Percentiles rank a stretch among this genome's conserved stretches.
Conservation (phyloP, 495 filamentous ascomycete species). For the Neurospora sp. region DNA sequence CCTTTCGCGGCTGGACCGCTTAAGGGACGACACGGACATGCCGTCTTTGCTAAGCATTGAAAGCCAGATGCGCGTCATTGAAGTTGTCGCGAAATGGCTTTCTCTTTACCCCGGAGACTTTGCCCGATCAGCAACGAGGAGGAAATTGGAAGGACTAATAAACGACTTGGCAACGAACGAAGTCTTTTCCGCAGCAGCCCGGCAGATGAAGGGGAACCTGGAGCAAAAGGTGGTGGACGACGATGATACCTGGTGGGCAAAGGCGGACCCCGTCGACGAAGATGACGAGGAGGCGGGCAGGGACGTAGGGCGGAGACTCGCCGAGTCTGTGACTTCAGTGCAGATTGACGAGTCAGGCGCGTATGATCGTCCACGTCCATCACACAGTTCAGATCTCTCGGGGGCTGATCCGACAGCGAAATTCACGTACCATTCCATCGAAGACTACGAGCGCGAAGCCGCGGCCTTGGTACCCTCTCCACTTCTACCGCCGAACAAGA, state of each 20-base stretch:
- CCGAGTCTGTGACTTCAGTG: constrained; percentile 34
- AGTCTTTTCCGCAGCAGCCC: constrained; percentile 70
- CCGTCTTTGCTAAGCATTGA: constrained; percentile 59
- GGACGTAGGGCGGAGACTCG: constrained; percentile 13
- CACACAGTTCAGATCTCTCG: constrained; percentile 34
- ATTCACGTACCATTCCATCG: constrained; percentile 51
- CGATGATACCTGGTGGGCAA: constrained; percentile 73
- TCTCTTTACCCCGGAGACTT: constrained; percentile 90
- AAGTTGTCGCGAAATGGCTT: constrained; percentile 80
- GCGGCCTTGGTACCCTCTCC: constrained; percentile 53
- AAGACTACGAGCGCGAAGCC: constrained; percentile 67
- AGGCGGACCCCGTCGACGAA: constrained; percentile 49
- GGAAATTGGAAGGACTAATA: constrained; percentile 62
- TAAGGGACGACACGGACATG: constrained; percentile 50
- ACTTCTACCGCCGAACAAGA: constrained; percentile 54
- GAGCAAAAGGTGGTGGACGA: constrained; percentile 60
- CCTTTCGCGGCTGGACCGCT: constrained; percentile 59
- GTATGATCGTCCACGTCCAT: constrained; percentile 30
- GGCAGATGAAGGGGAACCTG: constrained; percentile 63
- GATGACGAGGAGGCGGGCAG: constrained; percentile 20
- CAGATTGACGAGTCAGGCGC: constrained; percentile 29
- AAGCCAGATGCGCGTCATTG: constrained; percentile 72
- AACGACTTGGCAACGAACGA: constrained; percentile 54
- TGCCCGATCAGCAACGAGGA: constrained; percentile 65
- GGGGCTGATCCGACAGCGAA: constrained; percentile 26